Conservation (phyloP, 192 early-diverging fungal species). For the Coemansia sp. region DNA sequence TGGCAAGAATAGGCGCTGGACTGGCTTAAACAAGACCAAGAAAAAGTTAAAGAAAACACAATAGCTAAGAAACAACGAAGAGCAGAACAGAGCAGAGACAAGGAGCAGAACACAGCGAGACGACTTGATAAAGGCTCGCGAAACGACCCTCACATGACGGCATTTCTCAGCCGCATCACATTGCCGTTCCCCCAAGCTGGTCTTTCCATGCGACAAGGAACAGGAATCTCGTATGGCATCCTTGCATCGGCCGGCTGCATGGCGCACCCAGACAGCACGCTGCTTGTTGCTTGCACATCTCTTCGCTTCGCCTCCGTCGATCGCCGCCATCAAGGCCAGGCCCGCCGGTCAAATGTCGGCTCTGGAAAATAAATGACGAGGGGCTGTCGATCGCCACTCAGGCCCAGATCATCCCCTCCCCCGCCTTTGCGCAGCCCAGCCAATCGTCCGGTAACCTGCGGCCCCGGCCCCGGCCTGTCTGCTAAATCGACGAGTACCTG, state of each 20-base stretch:
- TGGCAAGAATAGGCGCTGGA: background rate
- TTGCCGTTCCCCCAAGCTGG: background rate
- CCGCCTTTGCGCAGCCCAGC: too few relatives aligned
- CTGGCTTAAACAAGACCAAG: background rate
- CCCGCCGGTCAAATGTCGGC: background rate
- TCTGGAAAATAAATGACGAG: background rate
- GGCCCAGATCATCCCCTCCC: slow-evolving; percentile 2
- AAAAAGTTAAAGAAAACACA: background rate
- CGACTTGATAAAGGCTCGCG: background rate
- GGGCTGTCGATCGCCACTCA: background rate
- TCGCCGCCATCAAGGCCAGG: background rate
- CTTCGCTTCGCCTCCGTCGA: background rate
- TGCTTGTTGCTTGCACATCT: background rate
- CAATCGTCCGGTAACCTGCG: background rate
- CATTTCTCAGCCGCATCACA: background rate
- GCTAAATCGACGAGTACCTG: slow-evolving; percentile 22
- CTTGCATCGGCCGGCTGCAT: background rate
- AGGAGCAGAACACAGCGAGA: background rate
- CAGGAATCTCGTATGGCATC: background rate
- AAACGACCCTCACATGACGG: background rate
- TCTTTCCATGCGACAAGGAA: background rate
- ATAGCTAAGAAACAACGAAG: background rate
- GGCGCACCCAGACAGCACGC: background rate
- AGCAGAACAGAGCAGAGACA: background rate
- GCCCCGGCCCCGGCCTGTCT: background rate